A percentile compares a stretch with the other conserved stretches of the same genome.
phyloP scores from a whole-genome alignment of 768 basidiomycete genomes.

The Dentipellis sp. region DNA sequence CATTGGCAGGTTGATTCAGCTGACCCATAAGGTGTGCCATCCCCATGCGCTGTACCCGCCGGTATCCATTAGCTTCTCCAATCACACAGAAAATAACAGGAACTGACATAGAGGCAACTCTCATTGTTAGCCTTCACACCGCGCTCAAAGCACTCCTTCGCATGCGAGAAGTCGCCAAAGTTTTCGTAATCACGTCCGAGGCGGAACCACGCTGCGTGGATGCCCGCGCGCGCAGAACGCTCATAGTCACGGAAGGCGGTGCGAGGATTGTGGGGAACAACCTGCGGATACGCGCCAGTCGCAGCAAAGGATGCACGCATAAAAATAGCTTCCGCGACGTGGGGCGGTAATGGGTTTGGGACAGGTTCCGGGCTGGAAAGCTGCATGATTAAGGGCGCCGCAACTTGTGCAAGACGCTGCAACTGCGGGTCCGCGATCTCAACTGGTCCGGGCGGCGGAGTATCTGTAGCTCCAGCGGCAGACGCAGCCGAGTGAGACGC shows the following conservation, averaged over 20 bases:
- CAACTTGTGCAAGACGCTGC: conserved; percentile 47
- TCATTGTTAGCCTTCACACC: conserved; percentile 70
- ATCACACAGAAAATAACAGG: neutral
- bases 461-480: conserved; percentile 1
- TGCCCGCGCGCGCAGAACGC: conserved; percentile 68
- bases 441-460: conserved; percentile 34
- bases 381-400: conserved; percentile 56
- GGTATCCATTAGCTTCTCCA: too few relatives aligned
- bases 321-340: conserved; percentile 67
- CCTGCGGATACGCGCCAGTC: conserved; percentile 61
- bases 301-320: conserved; percentile 67
- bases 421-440: conserved; percentile 53
- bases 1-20: conserved; percentile 49
- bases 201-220: conserved; percentile 80
- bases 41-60: conserved; percentile 63
- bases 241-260: conserved; percentile 89
- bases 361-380: conserved; percentile 32
- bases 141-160: conserved; percentile 80
- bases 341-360: conserved; percentile 23
- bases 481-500: neutral
- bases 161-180: conserved; percentile 64
- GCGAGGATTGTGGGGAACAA: conserved; percentile 58
- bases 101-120: conserved; percentile 62
- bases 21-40: conserved; percentile 92
- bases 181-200: conserved; percentile 89